Evolutionary conservation across 176 grass and related monocot genomes (phyloP), one percentile per base, ranked within the genome.

Genomic region (Eleusine indica): DNA sequence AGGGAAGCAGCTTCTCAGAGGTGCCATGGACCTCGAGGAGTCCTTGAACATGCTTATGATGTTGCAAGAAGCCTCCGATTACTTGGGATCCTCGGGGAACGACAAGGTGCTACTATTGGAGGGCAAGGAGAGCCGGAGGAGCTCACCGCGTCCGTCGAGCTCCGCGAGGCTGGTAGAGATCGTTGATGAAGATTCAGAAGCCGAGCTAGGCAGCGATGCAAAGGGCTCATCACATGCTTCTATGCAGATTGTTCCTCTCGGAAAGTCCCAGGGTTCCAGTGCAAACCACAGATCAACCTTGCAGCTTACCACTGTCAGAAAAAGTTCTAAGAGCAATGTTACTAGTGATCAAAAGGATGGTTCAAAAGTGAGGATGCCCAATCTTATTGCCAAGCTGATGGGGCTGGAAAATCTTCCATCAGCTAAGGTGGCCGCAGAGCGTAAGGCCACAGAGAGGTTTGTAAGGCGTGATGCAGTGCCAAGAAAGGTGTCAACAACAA

Each of bases 301-400:
- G 9, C 38, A 77, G 69, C 35, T 83, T 46, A 22, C 70, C 38
- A 70, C 39, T 81, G 42, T 22, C 5, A 56, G 48, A 70, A 57
- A 64, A 39, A 77, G 41, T 49, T 61, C 65, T 77, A 84, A 85
- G 73, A 75, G 19, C 53, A 77, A 38, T 69, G 62, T 18, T 68
- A 72, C 69, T 30, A 65, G 66, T 86, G 80, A 12, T 25, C 68
- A 77, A 52, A 81, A 51, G 39, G 82, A 67, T 71, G 54, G 67
- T 61, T 86, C 80, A 43, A 99, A 90, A 65, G 83, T 94, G 78
- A 89, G 93, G 80, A 92, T 91, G 84, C 87, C 96, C 19, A 92
- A 54, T 65, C 83, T 96, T 70, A 85, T 99, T 76, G 96, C 96
- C 74, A 95, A 91, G 88, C 85, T 99, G 68, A 99, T 99, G 96